Evolutionary conservation across 495 filamentous ascomycete genomes (phyloP), one percentile per base, ranked within the genome.

Genomic region (Trichoderma orchidacearum): DNA sequence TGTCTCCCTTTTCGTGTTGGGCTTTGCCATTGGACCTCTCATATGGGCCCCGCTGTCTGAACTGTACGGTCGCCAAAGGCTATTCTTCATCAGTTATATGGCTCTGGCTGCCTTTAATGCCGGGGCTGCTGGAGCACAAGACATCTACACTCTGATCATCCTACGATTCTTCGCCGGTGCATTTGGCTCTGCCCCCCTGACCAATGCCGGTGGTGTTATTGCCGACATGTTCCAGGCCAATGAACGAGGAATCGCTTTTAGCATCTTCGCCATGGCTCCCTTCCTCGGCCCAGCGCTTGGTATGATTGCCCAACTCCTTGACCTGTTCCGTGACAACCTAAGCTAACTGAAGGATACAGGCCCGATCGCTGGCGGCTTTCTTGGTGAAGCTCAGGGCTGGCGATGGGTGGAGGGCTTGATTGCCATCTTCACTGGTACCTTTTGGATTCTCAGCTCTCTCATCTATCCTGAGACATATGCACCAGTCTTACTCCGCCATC

Each of bases 401-500:
- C 73, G 75, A 62, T 87, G 84, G 84, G 76, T 86, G 5, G 75
- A 84, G 71, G 84, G 83, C 5, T 54, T 76, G 5, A 77, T 81
- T 63, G 66, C 77, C 32, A 90, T 90, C 52, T 93, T 90, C 81
- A 79, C 83, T 0, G 84, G 78, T 1, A 60, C 82, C 18, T 65
- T 87, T 54, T 81, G 88, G 56, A 73, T 79, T 30, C 63, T 75
- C 27, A 80, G 90, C 54, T 62, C 80, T 36, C 63, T 86, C n/a
- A 68, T 84, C 34, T 81, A 93, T 1, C 89, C 90, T 11, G 91
- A 96, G 71, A 96, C 91, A 0, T 96, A 96, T 66, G 81, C 65
- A 0, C 72, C 77, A 11, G 80, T 84, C 18, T 75, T 96, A 15
- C 76, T 96, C 31, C 81, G 84, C 55, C 69, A 73, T 25, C 86